A percentile compares a stretch with the other conserved stretches of the same genome.
Evolutionary conservation across 2,329 filamentous ascomycete genomes (phyloP).

Genomic region (Bertia moriformis): DNA sequence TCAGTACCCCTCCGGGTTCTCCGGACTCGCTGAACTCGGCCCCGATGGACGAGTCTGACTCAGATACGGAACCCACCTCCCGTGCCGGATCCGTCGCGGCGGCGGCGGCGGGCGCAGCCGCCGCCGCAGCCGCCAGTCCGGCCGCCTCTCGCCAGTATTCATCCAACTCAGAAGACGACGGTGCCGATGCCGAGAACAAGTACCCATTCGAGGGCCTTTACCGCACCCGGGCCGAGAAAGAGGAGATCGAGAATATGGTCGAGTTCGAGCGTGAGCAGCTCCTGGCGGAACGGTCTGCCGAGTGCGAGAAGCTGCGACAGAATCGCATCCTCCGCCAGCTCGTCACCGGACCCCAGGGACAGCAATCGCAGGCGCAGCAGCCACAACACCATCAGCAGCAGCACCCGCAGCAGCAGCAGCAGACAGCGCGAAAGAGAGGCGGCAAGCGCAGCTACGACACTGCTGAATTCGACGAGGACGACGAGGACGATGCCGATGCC

Average conservation of each 20-base stretch:
- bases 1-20: conserved; percentile 54
- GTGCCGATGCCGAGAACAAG: too few relatives aligned
- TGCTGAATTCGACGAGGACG: conserved; percentile 40
- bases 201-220: conserved; percentile 86
- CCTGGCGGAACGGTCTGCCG: conserved; percentile 72
- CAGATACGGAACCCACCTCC: conserved; percentile 50
- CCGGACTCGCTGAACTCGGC: conserved; percentile 67
- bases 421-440: conserved; percentile 31
- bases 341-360: too few relatives aligned
- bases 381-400: too few relatives aligned
- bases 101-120: conserved; percentile 14
- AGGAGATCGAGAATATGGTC: conserved; percentile 68
- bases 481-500: conserved; percentile 30
- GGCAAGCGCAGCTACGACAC: conserved; percentile 68
- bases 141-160: conserved; percentile 12
- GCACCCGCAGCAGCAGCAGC: conserved; percentile 47
- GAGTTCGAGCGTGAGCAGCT: conserved; percentile 86
- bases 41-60: conserved; percentile 80
- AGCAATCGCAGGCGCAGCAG: too few relatives aligned
- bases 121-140: conserved; percentile 17
- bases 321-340: conserved; percentile 70
- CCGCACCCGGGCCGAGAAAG: conserved; percentile 58
- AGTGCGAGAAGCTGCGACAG: conserved; percentile 70
- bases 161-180: conserved; percentile 35
- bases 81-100: conserved; percentile 13